Conservation (phyloP, 108 stramenopile genomes). For the Cyclotella choctawhatcheeana region DNA sequence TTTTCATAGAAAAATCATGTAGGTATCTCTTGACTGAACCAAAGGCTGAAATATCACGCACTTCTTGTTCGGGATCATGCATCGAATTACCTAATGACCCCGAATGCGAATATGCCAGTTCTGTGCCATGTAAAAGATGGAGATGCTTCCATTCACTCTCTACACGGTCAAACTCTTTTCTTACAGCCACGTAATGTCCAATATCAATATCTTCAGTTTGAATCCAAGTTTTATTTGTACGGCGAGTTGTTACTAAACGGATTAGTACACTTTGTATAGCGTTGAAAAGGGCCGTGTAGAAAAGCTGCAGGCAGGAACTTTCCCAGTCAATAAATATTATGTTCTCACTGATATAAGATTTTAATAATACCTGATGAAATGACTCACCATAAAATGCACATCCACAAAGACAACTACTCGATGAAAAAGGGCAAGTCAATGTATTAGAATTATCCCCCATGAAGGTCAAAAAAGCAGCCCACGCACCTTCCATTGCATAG, state of each 20-base stretch:
- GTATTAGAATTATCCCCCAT: too few relatives aligned
- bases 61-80: too few relatives aligned
- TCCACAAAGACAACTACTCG: slow-evolving; percentile 72
- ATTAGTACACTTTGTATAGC: slow-evolving; percentile 74
- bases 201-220: slow-evolving; percentile 83
- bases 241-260: slow-evolving; percentile 55
- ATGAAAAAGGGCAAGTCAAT: too few relatives aligned
- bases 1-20: slow-evolving; percentile 20
- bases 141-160: slow-evolving; percentile 19
- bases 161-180: slow-evolving; percentile 84
- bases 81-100: too few relatives aligned
- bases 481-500: slow-evolving; percentile 53
- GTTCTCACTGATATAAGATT: too few relatives aligned
- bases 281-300: slow-evolving; percentile 88
- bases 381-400: slow-evolving; percentile 75
- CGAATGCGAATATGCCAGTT: too few relatives aligned
- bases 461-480: not conserved
- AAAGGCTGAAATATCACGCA: too few relatives aligned
- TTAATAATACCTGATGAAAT: not conserved
- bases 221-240: slow-evolving; percentile 73
- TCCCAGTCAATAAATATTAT: not conserved
- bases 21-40: not conserved
- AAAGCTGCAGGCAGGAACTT: slow-evolving; percentile 39
- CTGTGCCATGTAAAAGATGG: not conserved
- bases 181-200: slow-evolving; percentile 88